Base-by-base conservation (phyloP, 2,329 filamentous ascomycete species). In the Alternaria novae-zelandiae region DNA sequence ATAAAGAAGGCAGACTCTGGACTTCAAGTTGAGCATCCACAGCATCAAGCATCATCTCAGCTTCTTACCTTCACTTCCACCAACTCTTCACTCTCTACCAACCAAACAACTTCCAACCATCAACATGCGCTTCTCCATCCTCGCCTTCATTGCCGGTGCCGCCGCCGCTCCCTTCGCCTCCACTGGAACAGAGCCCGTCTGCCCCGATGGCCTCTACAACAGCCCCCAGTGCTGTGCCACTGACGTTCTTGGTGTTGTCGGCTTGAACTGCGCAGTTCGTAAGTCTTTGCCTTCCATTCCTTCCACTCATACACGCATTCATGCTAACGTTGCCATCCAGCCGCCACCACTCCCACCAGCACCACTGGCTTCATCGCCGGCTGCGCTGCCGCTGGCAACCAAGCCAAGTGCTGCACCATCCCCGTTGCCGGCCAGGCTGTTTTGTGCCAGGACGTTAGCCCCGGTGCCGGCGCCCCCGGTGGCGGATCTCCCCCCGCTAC, bases 211-310 rank as follows among this genome's bases (percentile, higher is more conserved):
- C 9, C 28, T 63, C 4, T 66, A 54, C 47, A 60, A 53, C 36
- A 63, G 54, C 43, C 56, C 60, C 23, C 63, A 63, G 28, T 66
- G 63, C 60, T 66, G 63, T 26, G 60, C 60, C 47, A 63, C 60
- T 43, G 60, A 66, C 17, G 36, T 63, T 10, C 53, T 60, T 23
- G 57, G 56, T 26, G 63, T 13, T 21, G 28, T 55, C 21, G 56
- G 49, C 47, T 36, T 63, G 44, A 44, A 66, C 54, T 66, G 60
- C 47, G 32, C 17, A 50, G 44, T 45, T 17, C 63, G 63, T 66
- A 59, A 9, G 63, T 63, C 25, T 57, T 44, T 17, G n/a, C 26
- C 15, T 26, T n/a, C 7, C 20, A 23, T 47, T 2, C 10, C 23
- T 28, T 11, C 12, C 5, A 20, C 13, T 12, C 20, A 51, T 30